Conservation (phyloP, 2,329 filamentous ascomycete species). For the Davidsoniella virescens region DNA sequence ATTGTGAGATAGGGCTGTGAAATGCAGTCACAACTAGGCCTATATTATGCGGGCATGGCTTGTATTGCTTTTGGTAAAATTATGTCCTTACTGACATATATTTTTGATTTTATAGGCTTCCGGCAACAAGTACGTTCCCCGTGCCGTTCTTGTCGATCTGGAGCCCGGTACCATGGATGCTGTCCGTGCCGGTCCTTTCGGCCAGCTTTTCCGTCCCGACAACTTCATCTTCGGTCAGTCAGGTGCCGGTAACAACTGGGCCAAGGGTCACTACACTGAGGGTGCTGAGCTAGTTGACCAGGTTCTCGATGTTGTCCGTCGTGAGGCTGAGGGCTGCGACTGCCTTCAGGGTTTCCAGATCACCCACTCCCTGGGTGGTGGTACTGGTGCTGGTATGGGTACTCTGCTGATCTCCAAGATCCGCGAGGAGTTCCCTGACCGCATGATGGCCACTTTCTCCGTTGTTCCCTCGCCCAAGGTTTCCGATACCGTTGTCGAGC, state of each 20-base stretch:
- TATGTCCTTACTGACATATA: too few species aligned
- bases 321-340: constrained; percentile 97
- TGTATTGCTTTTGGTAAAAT: neutral
- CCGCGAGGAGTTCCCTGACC: constrained; percentile 98
- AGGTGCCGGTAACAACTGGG: constrained; percentile 99
- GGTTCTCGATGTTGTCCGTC: constrained; percentile 94
- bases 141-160: constrained; percentile 97
- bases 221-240: constrained; percentile 99
- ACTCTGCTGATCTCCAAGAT: constrained; percentile 99
- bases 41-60: neutral
- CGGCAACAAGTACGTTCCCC: constrained; percentile 97
- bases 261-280: constrained; percentile 99
- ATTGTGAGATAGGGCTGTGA: neutral
- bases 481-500: constrained; percentile 98
- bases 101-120: constrained; percentile 45
- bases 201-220: constrained; percentile 98
- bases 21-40: neutral
- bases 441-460: constrained; percentile 99
- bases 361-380: constrained; percentile 99
- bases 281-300: constrained; percentile 97
- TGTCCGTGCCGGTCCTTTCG: constrained; percentile 93
- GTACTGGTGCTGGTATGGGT: constrained; percentile 99
- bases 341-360: constrained; percentile 99
- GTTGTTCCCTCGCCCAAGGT: constrained; percentile 98
- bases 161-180: constrained; percentile 99